Conservation (phyloP, 192 early-diverging fungal species). For the Podila epicladia region DNA sequence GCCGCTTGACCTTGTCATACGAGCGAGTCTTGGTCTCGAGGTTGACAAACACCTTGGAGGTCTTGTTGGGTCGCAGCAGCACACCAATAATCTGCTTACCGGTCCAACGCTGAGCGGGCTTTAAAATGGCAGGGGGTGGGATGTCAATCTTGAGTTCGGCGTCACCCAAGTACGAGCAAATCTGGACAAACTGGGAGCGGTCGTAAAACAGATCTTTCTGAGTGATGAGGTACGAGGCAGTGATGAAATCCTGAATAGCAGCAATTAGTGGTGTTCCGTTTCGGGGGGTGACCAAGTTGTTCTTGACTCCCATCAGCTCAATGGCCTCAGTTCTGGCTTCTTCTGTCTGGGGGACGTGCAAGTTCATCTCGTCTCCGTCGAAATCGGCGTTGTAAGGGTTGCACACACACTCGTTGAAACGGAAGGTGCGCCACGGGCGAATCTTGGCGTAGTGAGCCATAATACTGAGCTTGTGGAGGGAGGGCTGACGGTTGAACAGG, state of each 20-base stretch:
- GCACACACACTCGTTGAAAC: constrained; percentile 99
- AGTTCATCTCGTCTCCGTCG: constrained; percentile 99
- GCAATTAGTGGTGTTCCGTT: constrained; percentile 99
- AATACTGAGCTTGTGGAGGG: constrained; percentile 95
- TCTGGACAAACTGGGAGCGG: constrained; percentile 91
- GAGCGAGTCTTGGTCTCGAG: constrained; percentile 89
- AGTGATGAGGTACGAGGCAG: constrained; percentile 92
- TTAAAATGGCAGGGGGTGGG: constrained; percentile 92
- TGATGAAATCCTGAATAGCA: constrained; percentile 99
- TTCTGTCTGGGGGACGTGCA: constrained; percentile 99
- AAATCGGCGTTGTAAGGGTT: constrained; percentile 99
- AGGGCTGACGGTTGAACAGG: constrained; percentile 99
- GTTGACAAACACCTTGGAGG: constrained; percentile 78
- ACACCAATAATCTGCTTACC: constrained; percentile 96
- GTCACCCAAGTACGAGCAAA: constrained; percentile 93
- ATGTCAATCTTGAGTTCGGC: constrained; percentile 85
- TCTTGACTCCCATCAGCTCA: constrained; percentile 95
- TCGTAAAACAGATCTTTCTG: constrained; percentile 96
- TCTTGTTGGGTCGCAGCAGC: constrained; percentile 85
- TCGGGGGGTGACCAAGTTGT: constrained; percentile 97
- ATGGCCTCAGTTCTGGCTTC: constrained; percentile 97
- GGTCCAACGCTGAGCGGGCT: constrained; percentile 93
- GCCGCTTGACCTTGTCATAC: constrained; percentile 67
- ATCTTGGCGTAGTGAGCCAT: constrained; percentile 92
- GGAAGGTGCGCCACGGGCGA: constrained; percentile 94